phyloP scores from a whole-genome alignment of 441 rosid species.

The Raphanus hybrid region DNA sequence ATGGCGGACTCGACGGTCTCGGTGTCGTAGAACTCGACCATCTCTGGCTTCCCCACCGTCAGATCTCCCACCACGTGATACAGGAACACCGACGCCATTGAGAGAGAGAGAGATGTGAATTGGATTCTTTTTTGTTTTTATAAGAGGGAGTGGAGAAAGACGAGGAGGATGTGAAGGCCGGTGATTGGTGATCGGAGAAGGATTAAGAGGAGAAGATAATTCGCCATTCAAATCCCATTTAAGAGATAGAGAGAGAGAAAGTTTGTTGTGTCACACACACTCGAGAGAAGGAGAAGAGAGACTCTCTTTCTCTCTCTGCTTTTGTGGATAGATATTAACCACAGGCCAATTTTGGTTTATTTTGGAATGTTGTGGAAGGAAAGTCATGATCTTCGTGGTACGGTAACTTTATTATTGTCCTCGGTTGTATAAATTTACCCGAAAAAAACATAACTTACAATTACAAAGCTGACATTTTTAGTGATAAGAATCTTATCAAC shows the following conservation, averaged over 20 bases:
- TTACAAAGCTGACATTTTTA: too few species aligned
- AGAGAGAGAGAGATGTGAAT: not conserved
- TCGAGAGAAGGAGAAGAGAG: too few species aligned
- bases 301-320: too few species aligned
- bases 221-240: slow-evolving; percentile 71
- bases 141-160: slow-evolving; percentile 87
- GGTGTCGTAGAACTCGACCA: slow-evolving; percentile 79
- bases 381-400: too few species aligned
- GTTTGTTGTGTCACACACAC: too few species aligned
- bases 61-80: slow-evolving; percentile 98
- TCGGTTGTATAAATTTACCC: too few species aligned
- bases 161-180: slow-evolving; percentile 70
- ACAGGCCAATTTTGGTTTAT: too few species aligned
- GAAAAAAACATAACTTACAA: too few species aligned
- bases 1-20: slow-evolving; percentile 88
- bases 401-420: too few species aligned
- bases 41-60: slow-evolving; percentile 97
- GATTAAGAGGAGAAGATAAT: slow-evolving; percentile 43
- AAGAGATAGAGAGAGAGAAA: not conserved
- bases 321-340: too few species aligned
- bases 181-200: slow-evolving; percentile 65
- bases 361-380: not conserved
- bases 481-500: too few species aligned
- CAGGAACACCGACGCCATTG: slow-evolving; percentile 87
- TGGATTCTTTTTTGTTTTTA: slow-evolving; percentile 29